phyloP scores from a whole-genome alignment of 805 yeast genomes.

The Scheffersomyces amazonensis region DNA sequence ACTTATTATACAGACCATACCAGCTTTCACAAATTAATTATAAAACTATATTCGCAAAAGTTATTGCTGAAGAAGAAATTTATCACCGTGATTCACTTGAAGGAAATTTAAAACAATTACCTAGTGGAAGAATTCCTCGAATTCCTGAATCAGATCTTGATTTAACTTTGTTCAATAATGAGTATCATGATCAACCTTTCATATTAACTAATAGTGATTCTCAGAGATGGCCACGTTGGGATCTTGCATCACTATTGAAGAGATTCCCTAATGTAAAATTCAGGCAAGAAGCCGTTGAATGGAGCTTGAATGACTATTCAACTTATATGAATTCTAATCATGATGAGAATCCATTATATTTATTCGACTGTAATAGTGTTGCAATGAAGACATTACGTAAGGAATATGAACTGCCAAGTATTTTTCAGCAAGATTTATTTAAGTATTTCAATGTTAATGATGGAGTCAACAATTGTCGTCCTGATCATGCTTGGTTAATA shows the following conservation, averaged over 20 bases:
- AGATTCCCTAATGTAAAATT: conserved; percentile 62
- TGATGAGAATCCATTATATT: conserved; percentile 83
- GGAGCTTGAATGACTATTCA: conserved; percentile 64
- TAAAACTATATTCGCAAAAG: conserved; percentile 40
- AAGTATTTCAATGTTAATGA: conserved; percentile 39
- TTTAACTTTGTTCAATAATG: conserved; percentile 41
- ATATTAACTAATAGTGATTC: conserved; percentile 39
- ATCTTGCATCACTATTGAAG: conserved; percentile 41
- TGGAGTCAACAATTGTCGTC: conserved; percentile 49
- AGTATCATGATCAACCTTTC: conserved; percentile 61
- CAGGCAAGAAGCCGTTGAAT: conserved; percentile 81
- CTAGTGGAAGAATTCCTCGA: conserved; percentile 49
- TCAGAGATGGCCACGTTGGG: conserved; percentile 67
- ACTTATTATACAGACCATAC: conserved; percentile 75
- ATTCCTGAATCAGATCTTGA: conserved; percentile 44
- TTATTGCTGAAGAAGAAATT: conserved; percentile 45
- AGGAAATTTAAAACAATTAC: conserved; percentile 12
- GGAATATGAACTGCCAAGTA: conserved; percentile 54
- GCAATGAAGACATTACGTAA: conserved; percentile 57
- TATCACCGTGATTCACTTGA: conserved; percentile 21
- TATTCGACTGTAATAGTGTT: conserved; percentile 77
- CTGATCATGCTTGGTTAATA: conserved; percentile 91
- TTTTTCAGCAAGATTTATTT: conserved; percentile 62
- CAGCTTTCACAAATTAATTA: conserved; percentile 76
- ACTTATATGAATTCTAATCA: conserved; percentile 57